Evolutionary conservation across 2,329 filamentous ascomycete species (phyloP).

Genomic region (Phoma herbarum): DNA sequence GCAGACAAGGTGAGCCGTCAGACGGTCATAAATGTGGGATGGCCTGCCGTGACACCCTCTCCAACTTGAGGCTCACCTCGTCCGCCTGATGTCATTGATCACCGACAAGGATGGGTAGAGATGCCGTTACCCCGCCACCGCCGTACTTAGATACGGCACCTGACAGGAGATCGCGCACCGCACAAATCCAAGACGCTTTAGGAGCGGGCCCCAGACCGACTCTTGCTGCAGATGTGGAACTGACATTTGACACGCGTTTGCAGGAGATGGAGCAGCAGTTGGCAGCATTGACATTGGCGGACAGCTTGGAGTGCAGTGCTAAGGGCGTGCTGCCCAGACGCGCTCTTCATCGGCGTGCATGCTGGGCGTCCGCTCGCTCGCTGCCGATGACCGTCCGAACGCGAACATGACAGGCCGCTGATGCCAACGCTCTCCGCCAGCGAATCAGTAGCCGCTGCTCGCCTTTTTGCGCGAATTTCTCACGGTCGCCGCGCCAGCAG

Average conservation of each 20-base stretch:
- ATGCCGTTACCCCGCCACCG: conserved; percentile 15
- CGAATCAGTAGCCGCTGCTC: conserved; percentile 8
- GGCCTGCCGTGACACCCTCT: not conserved
- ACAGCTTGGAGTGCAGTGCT: conserved; percentile 9
- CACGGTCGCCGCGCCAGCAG: conserved; percentile 13
- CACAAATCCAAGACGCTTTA: not conserved
- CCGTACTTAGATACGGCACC: conserved; percentile 5
- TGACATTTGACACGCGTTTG: conserved; percentile 17
- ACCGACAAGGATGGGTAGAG: conserved; percentile 9
- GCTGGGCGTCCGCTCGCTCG: conserved; percentile 9
- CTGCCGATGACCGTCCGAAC: conserved; percentile 8
- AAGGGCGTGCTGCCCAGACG: not conserved
- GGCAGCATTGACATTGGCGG: not conserved
- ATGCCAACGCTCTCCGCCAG: not conserved
- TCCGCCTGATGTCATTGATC: conserved; percentile 15
- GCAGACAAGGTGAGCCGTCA: not conserved
- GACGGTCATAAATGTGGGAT: conserved; percentile 1
- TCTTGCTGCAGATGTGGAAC: not conserved
- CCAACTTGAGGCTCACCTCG: not conserved
- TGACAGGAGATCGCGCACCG: conserved; percentile 3
- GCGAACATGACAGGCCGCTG: not conserved
- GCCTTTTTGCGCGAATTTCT: conserved; percentile 25
- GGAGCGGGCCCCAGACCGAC: conserved; percentile 4
- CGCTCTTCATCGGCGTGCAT: not conserved
- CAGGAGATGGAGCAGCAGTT: not conserved